Base-by-base conservation (phyloP, 2,329 filamentous ascomycete genomes). In the Calonectria crousiana region DNA sequence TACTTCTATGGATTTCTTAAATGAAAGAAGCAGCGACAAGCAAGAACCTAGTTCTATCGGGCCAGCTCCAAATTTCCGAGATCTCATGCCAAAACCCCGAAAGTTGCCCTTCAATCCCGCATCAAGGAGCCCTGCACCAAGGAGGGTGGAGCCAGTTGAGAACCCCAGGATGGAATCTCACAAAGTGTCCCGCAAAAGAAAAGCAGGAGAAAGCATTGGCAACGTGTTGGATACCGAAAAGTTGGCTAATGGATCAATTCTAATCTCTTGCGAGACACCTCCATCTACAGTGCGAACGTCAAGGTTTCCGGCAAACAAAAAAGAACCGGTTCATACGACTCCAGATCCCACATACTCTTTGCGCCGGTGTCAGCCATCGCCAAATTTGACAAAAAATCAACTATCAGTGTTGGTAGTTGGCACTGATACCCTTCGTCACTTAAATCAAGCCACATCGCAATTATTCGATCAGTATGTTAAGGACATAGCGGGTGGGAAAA, bases 401-500 rank as follows among this genome's bases (percentile, higher is more conserved):
- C 23, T 75, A 10, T 67, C 34, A 30, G 36, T 84, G 8, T 52
- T 84, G 3, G 51, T 84, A 2, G 73, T 81, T 14, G 78, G 83
- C 14, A n/a, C 74, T 13, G 56, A 67, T 11, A 73, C 75, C 6
- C 67, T 85, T 5, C 76, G 75, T 23, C 68, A 79, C 9, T 53
- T 84, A n/a, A 78, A 83, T 34, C 56, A 71, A 60, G 69, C 71
- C 36, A 82, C 84, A 4, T 76, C 76, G 1, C 74, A 34, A 4
- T 47, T 85, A 13, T 78, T 85, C 32, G 80, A 84, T 8, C 83
- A 85, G 66, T 85, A 83, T 56, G 74, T 81, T 51, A 75, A 75
- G n/a, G 84, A 85, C 51, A 34, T 83, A 11, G 58, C 71, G 0
- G 36, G 72, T 10, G 78, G 82, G 0, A 74, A 64, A 10, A 74